These are phyloP conservation scores for Rhodotorula diobovata DNA, from an alignment of 768 basidiomycete species.

Conservation along the genomic window DNA sequence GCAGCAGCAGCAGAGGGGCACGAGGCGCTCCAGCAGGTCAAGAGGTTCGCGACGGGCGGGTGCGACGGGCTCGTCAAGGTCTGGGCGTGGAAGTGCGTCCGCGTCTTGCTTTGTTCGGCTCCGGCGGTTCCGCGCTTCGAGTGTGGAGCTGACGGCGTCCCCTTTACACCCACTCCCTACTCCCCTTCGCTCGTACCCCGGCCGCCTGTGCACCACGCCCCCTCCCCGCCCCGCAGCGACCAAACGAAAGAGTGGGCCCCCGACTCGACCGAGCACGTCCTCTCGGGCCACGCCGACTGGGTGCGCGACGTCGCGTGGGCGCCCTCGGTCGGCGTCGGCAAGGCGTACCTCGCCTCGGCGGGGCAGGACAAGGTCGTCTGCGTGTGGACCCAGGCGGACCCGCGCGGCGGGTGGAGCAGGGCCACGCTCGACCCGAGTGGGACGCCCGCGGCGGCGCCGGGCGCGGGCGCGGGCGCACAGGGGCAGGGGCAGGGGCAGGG, in stretches of 20 bases:
- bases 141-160: background rate
- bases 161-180: background rate
- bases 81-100: slow-evolving; percentile 64
- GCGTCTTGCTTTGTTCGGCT: too few relatives aligned
- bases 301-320: slow-evolving; percentile 99
- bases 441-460: slow-evolving; percentile 50
- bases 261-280: slow-evolving; percentile 68
- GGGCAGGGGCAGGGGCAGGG: slow-evolving; percentile 53
- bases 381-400: slow-evolving; percentile 80
- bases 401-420: slow-evolving; percentile 68
- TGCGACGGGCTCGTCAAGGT: slow-evolving; percentile 94
- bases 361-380: slow-evolving; percentile 85
- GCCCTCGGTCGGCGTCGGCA: slow-evolving; percentile 88
- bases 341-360: slow-evolving; percentile 91
- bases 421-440: slow-evolving; percentile 63
- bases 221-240: slow-evolving; percentile 52
- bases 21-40: slow-evolving; percentile 55
- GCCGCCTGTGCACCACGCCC: too few relatives aligned
- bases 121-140: background rate
- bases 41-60: slow-evolving; percentile 90
- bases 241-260: slow-evolving; percentile 83
- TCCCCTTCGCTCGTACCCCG: too few relatives aligned
- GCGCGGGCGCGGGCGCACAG: too few relatives aligned
- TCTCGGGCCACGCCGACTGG: slow-evolving; percentile 95
- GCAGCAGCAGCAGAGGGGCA: slow-evolving; percentile 11